Conservation (phyloP, 106 monocot species). For the Triglochin maritima region DNA sequence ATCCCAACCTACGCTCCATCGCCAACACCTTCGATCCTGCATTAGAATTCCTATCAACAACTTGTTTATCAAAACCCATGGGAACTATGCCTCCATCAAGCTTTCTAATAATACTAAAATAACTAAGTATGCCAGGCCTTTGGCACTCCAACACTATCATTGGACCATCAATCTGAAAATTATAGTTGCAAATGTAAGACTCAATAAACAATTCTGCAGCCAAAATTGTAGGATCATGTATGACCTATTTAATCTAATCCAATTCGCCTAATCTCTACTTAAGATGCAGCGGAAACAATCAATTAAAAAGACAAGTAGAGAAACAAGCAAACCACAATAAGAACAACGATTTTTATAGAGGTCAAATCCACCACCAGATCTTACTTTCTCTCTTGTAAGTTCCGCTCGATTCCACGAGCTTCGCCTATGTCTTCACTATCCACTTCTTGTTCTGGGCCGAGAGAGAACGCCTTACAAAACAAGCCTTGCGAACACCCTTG, state of each 20-base stretch:
- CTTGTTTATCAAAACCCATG: conserved; percentile 61
- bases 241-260: no score
- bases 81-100: conserved; percentile 91
- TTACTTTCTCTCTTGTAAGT: conserved; percentile 66
- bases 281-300: no score
- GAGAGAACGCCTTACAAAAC: no score
- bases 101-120: conserved; percentile 79
- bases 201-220: neutral
- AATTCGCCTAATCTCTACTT: no score
- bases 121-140: conserved; percentile 44
- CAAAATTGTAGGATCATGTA: no score
- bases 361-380: no score
- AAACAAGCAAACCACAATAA: no score
- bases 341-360: no score
- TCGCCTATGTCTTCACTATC: no score
- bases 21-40: conserved; percentile 45
- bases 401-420: conserved; percentile 61
- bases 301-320: no score
- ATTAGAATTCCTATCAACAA: conserved; percentile 51
- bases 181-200: neutral
- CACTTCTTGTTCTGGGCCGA: no score
- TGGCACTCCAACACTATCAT: conserved; percentile 71
- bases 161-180: conserved; percentile 76
- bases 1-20: conserved; percentile 63
- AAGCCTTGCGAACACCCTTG: no score